Evolutionary conservation across 805 yeast genomes (phyloP).

Genomic region (Candida coquimbonensis): DNA sequence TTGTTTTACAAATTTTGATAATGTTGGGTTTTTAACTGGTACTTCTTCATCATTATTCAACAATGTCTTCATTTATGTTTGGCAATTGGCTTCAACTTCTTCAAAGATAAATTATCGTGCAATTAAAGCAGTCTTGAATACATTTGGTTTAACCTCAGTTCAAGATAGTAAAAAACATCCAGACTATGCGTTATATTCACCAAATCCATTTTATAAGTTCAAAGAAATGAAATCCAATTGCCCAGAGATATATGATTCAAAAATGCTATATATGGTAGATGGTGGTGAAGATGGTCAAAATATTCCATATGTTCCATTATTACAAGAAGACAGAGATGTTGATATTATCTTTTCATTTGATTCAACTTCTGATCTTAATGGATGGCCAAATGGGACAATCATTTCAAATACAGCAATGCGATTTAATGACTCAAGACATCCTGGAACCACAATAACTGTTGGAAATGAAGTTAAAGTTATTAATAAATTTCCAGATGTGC

Average conservation of each 20-base stretch:
- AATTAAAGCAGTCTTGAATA: constrained; percentile 30
- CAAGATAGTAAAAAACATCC: constrained; percentile 35
- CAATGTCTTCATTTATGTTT: constrained; percentile 39
- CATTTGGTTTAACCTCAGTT: constrained; percentile 37
- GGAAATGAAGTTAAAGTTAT: constrained; percentile 33
- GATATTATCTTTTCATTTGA: constrained; percentile 63
- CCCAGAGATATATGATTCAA: constrained; percentile 21
- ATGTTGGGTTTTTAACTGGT: constrained; percentile 52
- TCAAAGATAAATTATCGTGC: constrained; percentile 26
- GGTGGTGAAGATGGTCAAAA: constrained; percentile 79
- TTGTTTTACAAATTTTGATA: constrained; percentile 51
- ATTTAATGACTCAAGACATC: constrained; percentile 15
- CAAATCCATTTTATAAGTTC: constrained; percentile 49
- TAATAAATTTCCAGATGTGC: constrained; percentile 58
- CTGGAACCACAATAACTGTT: constrained; percentile 24
- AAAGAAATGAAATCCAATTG: constrained; percentile 6
- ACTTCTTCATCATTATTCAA: constrained; percentile 59
- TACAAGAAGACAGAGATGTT: constrained; percentile 52
- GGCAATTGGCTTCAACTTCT: constrained; percentile 27
- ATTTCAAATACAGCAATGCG: constrained; percentile 28
- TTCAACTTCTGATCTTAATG: constrained; percentile 43
- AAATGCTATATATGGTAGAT: constrained; percentile 48
- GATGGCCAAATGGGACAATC: constrained; percentile 56
- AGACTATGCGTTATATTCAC: constrained; percentile 54
- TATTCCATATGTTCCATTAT: constrained; percentile 58